These are phyloP conservation scores for Boletus barrowsii DNA, from an alignment of 768 basidiomycete genomes.

Conservation along the genomic window DNA sequence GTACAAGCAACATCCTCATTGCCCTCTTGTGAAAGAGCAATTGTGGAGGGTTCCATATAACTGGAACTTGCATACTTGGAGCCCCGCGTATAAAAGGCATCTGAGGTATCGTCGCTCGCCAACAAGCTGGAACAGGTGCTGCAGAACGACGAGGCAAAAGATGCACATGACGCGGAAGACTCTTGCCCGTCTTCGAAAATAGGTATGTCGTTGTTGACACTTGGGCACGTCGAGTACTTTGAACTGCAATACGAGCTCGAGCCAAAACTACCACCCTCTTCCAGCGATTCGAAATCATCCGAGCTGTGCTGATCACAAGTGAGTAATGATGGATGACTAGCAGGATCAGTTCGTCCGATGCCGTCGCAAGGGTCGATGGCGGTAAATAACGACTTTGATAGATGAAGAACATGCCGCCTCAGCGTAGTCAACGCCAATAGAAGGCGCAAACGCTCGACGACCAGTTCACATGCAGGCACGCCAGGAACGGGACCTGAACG, in stretches of 20 bases:
- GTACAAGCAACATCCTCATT: not conserved
- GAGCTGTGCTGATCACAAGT: not conserved
- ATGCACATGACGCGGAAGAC: conserved; percentile 4
- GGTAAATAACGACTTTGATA: conserved; percentile 16
- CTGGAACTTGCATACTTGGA: not conserved
- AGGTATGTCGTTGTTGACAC: not conserved
- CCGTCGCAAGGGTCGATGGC: not conserved
- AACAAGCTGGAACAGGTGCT: conserved; percentile 20
- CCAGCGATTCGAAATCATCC: not conserved
- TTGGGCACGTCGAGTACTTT: conserved; percentile 26
- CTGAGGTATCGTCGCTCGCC: conserved; percentile 3
- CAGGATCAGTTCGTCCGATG: not conserved
- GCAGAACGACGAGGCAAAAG: conserved; percentile 17
- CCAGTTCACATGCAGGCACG: conserved; percentile 5
- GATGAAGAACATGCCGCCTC: conserved; percentile 16
- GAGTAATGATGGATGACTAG: not conserved
- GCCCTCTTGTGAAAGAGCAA: not conserved
- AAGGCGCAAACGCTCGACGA: conserved; percentile 20
- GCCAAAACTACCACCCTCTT: conserved; percentile 1
- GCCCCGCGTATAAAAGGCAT: conserved; percentile 8
- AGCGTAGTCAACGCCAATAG: conserved; percentile 16
- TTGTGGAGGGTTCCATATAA: conserved; percentile 8
- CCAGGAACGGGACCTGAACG: not conserved
- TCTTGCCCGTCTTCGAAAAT: not conserved
- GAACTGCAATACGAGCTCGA: conserved; percentile 13